Conservation (phyloP, 2,329 filamentous ascomycete genomes). For the Monosporascus sp. region DNA sequence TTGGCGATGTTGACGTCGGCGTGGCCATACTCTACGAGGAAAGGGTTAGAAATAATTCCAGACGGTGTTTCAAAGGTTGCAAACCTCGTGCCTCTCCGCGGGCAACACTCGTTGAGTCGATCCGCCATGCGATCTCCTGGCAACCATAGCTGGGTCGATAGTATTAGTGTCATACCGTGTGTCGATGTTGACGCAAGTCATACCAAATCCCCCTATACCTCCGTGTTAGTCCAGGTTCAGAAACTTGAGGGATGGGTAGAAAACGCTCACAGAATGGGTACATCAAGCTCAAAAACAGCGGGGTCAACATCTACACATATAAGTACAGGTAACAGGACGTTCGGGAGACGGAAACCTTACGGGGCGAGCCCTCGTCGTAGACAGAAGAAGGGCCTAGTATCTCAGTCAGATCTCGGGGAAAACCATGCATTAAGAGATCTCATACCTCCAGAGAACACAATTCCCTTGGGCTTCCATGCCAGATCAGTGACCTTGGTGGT, state of each 20-base stretch:
- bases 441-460: slow-evolving; percentile 72
- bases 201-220: slow-evolving; percentile 23
- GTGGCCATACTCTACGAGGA: slow-evolving; percentile 59
- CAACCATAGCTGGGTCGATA: slow-evolving; percentile 42
- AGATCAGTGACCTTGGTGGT: slow-evolving; percentile 76
- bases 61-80: background rate
- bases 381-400: slow-evolving; percentile 57
- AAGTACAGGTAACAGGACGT: slow-evolving; percentile 1
- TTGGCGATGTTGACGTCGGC: slow-evolving; percentile 59
- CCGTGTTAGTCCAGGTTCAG: slow-evolving; percentile 8
- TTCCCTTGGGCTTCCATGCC: slow-evolving; percentile 73
- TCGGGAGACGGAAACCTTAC: slow-evolving; percentile 23
- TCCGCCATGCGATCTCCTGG: slow-evolving; percentile 66
- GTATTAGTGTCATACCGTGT: slow-evolving; percentile 27
- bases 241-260: background rate
- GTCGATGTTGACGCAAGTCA: slow-evolving; percentile 19
- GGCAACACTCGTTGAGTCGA: slow-evolving; percentile 59
- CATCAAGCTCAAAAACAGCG: slow-evolving; percentile 69
- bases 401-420: slow-evolving; percentile 1
- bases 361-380: slow-evolving; percentile 68
- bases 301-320: slow-evolving; percentile 60
- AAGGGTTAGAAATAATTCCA: slow-evolving; percentile 3
- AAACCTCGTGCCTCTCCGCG: slow-evolving; percentile 52
- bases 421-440: slow-evolving; percentile 5
- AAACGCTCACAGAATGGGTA: slow-evolving; percentile 40